Base-by-base conservation (phyloP, 1,139 yeast species). In the Suzukiozyma palmioleophila region DNA sequence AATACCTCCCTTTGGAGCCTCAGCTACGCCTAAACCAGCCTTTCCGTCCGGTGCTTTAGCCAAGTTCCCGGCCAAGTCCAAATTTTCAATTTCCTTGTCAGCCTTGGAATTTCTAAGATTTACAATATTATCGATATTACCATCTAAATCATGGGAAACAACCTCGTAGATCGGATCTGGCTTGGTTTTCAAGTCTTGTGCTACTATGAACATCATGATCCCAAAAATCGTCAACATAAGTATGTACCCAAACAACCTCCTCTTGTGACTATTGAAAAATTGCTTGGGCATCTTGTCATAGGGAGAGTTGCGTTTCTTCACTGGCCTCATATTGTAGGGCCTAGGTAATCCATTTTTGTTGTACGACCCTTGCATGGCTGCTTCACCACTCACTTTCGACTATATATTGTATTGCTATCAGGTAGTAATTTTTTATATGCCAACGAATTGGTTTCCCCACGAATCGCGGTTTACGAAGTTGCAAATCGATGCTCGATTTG, bases 1-100 rank as follows among this genome's bases (percentile, higher is more conserved):
- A 38, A 69, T 59, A 2, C 77, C 77, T 3, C 77, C 77, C 49
- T 67, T 70, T n/a, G 77, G 76, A 3, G 77, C 77, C 45, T 71
- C 75, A 10, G 53, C 59, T 2, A 71, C 66, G 3, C 75, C 76
- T 30, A 57, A 45, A 1, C 75, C 75, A 36, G 63, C 62, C 38
- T 69, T 69, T 5, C 75, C 76, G 44, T 68, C 66, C 6, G 73
- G 61, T 10, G 69, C 69, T 35, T 59, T 56, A 2, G 72, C 74
- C 53, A 65, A 53, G 47, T 69, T 69, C 10, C 57, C 66, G 0
- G 75, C 74, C 52, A 71, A 65, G 28, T 61, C 73, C 9, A 53
- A 46, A 42, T 59, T 64, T 26, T 54, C 59, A 12, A 48, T 47
- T 33, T 62, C 70, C 33, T 58, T 59, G 41, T 65, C 68, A 3